Conservation (phyloP, 176 grass and related monocot genomes). For the Canna indica region DNA sequence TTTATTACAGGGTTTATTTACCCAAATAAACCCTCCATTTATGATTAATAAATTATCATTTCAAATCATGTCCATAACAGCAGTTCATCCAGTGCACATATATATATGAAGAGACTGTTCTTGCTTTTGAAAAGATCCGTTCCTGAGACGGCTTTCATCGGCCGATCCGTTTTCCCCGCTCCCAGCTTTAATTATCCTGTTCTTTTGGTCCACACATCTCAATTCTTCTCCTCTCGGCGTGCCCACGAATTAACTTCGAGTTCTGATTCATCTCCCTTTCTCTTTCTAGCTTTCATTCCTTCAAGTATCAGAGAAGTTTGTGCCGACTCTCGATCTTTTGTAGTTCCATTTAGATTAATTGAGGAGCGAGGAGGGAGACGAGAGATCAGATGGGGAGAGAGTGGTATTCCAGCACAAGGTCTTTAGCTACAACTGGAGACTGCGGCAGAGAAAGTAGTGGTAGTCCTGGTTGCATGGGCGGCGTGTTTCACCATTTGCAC, state of each 20-base stretch:
- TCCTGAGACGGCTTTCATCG: background rate
- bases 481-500: constrained; percentile 66
- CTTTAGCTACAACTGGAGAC: too few species aligned
- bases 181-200: constrained; percentile 21
- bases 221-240: constrained; percentile 1
- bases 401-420: too few species aligned
- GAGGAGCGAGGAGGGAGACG: background rate
- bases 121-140: background rate
- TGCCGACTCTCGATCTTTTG: too few species aligned
- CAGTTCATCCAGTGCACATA: too few species aligned
- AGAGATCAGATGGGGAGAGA: constrained; percentile 27
- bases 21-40: too few species aligned
- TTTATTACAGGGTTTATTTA: too few species aligned
- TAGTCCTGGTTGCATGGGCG: constrained; percentile 67
- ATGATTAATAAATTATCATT: too few species aligned
- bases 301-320: background rate
- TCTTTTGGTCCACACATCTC: constrained; percentile 1
- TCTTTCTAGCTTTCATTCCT: background rate
- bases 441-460: constrained; percentile 6
- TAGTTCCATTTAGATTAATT: too few species aligned
- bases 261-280: background rate
- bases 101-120: background rate
- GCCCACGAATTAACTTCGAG: background rate
- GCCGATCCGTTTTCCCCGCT: constrained; percentile 32
- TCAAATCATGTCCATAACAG: too few species aligned